Percentiles rank a stretch among this genome's conserved stretches.
These are phyloP conservation scores for Auriscalpium microsporum DNA, from an alignment of 768 basidiomycete species.

Conservation along the genomic window DNA sequence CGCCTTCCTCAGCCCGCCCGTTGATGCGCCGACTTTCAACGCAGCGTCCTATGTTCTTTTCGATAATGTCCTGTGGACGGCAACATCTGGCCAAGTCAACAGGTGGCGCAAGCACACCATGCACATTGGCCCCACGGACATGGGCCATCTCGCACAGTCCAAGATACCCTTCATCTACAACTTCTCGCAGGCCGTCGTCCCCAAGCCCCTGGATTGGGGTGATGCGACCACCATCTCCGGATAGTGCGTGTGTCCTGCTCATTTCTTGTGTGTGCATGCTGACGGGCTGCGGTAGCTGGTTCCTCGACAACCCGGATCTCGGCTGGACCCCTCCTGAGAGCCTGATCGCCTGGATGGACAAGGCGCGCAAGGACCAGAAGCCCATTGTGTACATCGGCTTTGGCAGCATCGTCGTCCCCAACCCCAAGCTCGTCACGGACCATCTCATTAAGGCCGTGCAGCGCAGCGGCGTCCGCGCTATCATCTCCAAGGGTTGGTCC, in stretches of 20 bases:
- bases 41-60: conserved; percentile 54
- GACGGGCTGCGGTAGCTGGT: conserved; percentile 39
- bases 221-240: conserved; percentile 49
- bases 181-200: conserved; percentile 58
- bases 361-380: conserved; percentile 46
- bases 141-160: conserved; percentile 50
- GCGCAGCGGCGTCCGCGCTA: conserved; percentile 55
- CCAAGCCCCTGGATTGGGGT: conserved; percentile 64
- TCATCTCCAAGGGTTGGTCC: conserved; percentile 64
- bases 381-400: conserved; percentile 67
- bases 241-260: conserved; percentile 31
- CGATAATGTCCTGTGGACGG: conserved; percentile 61
- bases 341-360: conserved; percentile 45
- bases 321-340: conserved; percentile 45
- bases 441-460: conserved; percentile 52
- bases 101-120: conserved; percentile 50
- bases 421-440: conserved; percentile 44
- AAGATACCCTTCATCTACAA: conserved; percentile 61
- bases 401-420: conserved; percentile 59
- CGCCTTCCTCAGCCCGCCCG: conserved; percentile 53
- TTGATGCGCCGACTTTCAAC: conserved; percentile 57
- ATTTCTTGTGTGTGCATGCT: not conserved
- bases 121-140: conserved; percentile 42
- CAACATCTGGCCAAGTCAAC: conserved; percentile 59
- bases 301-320: conserved; percentile 52